These are phyloP conservation scores for Silene noctiflora DNA, from an alignment of 179 eudicot genomes.

Conservation along the genomic window DNA sequence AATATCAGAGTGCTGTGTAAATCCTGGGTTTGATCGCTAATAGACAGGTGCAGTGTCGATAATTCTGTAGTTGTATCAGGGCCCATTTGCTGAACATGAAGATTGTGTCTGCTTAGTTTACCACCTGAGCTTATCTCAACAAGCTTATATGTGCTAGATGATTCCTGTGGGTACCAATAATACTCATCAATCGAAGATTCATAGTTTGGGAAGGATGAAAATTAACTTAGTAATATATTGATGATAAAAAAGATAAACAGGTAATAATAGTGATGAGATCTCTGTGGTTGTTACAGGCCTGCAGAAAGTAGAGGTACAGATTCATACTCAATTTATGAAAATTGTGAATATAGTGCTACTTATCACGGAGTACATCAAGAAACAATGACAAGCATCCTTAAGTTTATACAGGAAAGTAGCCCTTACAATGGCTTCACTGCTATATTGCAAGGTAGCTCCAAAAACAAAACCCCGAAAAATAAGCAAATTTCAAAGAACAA, in stretches of 20 bases:
- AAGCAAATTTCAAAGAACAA: neutral
- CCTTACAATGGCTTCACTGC: no score
- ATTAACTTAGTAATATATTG: neutral
- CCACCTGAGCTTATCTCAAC: slow-evolving; percentile 88
- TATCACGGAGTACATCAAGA: no score
- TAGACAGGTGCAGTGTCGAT: slow-evolving; percentile 76
- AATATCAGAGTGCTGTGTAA: slow-evolving; percentile 75
- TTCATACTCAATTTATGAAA: neutral
- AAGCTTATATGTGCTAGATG: slow-evolving; percentile 77
- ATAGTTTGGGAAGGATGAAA: neutral
- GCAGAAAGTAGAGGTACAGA: neutral
- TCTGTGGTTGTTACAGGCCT: neutral
- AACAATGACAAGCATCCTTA: no score
- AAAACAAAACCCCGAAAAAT: no score
- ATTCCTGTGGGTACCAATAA: slow-evolving; percentile 42
- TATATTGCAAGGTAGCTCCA: no score
- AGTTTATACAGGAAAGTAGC: no score
- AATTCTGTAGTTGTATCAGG: slow-evolving; percentile 79
- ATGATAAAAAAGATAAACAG: neutral
- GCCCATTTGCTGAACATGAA: slow-evolving; percentile 87
- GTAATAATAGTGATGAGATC: neutral
- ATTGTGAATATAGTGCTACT: neutral
- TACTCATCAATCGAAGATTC: slow-evolving; percentile 5
- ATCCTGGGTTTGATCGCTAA: slow-evolving; percentile 75
- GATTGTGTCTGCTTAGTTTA: slow-evolving; percentile 85